Conservation (phyloP, 1,139 yeast genomes). For the Maudiozyma humilis region DNA sequence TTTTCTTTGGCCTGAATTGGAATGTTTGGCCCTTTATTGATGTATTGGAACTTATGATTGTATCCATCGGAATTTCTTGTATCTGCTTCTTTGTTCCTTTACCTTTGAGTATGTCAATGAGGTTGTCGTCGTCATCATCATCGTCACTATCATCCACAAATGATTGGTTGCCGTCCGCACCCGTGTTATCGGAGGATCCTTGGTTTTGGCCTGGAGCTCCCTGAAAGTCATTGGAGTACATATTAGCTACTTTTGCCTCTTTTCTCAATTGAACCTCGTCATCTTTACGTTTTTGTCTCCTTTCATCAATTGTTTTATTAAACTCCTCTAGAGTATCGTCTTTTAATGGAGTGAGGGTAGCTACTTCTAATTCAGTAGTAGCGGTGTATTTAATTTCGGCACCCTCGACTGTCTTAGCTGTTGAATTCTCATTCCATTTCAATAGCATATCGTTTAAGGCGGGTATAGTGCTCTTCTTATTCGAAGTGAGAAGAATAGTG, state of each 20-base stretch:
- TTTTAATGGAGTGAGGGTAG: conserved; percentile 35
- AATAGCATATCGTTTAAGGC: conserved; percentile 36
- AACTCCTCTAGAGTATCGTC: conserved; percentile 46
- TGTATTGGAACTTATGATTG: conserved; percentile 48
- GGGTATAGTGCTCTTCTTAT: conserved; percentile 6
- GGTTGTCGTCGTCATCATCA: conserved; percentile 30
- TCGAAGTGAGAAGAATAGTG: conserved; percentile 56
- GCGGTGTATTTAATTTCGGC: conserved; percentile 18
- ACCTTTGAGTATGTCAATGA: conserved; percentile 5
- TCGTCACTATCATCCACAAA: conserved; percentile 31
- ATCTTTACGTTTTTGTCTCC: conserved; percentile 30
- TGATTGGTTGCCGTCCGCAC: not conserved
- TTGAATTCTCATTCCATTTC: conserved; percentile 46
- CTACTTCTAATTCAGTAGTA: conserved; percentile 12
- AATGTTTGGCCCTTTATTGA: conserved; percentile 69
- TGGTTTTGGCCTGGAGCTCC: not conserved
- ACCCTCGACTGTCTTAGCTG: conserved; percentile 34
- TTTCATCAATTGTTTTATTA: conserved; percentile 38
- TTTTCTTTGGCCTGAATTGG: conserved; percentile 54
- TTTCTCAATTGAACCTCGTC: conserved; percentile 20
- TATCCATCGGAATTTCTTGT: conserved; percentile 41
- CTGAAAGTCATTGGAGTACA: conserved; percentile 10
- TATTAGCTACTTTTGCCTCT: conserved; percentile 14
- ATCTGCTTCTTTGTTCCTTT: conserved; percentile 14
- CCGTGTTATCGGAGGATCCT: no score